Evolutionary conservation across 2,329 filamentous ascomycete genomes (phyloP).

Genomic region (Trichoderma pleuroti): DNA sequence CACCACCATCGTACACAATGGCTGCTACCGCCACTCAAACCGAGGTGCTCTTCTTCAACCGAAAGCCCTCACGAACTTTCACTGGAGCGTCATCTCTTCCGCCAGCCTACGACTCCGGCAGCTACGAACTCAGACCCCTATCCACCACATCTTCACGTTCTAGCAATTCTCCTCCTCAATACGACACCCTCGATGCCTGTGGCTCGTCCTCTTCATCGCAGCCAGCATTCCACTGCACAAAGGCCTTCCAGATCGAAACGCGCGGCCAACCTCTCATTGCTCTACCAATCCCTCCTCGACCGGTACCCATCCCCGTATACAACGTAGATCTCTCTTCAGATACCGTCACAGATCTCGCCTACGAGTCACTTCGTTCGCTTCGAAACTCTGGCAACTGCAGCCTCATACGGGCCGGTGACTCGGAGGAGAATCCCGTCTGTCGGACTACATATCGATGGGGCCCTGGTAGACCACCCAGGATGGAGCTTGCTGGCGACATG

Average conservation of each 20-base stretch:
- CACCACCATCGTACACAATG: constrained; percentile 14
- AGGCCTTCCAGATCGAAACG: constrained; percentile 48
- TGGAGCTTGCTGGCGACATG: constrained; percentile 31
- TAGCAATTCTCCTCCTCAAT: constrained; percentile 29
- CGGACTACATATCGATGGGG: constrained; percentile 57
- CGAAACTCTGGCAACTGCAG: constrained; percentile 47
- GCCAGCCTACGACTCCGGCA: constrained; percentile 27
- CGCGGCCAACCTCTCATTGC: constrained; percentile 42
- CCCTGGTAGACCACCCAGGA: constrained; percentile 47
- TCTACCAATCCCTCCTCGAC: constrained; percentile 38
- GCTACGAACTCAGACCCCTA: constrained; percentile 27
- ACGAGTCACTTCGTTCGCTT: constrained; percentile 48
- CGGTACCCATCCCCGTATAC: constrained; percentile 43
- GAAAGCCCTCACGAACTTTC: background rate
- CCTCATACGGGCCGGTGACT: constrained; percentile 43
- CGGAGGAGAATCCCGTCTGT: constrained; percentile 38
- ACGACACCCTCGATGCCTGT: constrained; percentile 20
- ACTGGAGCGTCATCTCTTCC: constrained; percentile 24
- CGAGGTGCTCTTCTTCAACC: background rate
- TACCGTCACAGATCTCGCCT: constrained; percentile 41
- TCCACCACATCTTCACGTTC: constrained; percentile 28
- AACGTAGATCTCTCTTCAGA: constrained; percentile 37
- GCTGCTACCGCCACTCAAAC: constrained; percentile 18
- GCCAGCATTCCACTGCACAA: constrained; percentile 40
- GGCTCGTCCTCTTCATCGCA: constrained; percentile 19